These are phyloP conservation scores for Gossypium arboreum DNA, from an alignment of 345 rosid species.

Conservation along the genomic window DNA sequence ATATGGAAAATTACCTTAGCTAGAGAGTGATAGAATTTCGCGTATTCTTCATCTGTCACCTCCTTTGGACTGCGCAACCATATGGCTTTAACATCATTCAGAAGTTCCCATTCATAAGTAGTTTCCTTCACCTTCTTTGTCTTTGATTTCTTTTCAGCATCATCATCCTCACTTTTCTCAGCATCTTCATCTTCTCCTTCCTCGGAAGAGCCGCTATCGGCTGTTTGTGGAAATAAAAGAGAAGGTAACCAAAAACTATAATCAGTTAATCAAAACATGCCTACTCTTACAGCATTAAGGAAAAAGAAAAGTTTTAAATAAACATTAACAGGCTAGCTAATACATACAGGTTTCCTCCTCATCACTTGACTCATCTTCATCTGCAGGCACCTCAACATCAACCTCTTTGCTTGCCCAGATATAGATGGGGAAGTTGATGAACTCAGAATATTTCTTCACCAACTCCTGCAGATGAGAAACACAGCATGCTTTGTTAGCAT, in stretches of 20 bases:
- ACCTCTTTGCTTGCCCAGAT: constrained; percentile 94
- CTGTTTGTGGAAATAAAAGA: constrained; percentile 26
- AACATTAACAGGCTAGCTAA: not conserved
- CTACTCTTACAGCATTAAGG: not conserved
- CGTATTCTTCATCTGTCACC: constrained; percentile 89
- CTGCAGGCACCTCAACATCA: constrained; percentile 84
- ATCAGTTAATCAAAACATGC: not conserved
- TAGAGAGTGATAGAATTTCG: constrained; percentile 78
- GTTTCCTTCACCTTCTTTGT: constrained; percentile 83
- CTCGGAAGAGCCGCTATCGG: constrained; percentile 54
- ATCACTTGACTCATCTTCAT: constrained; percentile 79
- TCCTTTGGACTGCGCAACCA: constrained; percentile 96
- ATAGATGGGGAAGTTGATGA: constrained; percentile 87
- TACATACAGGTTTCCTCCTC: constrained; percentile 70
- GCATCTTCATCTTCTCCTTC: constrained; percentile 61
- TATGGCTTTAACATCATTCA: constrained; percentile 95
- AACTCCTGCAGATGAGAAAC: constrained; percentile 50
- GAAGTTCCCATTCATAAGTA: constrained; percentile 76
- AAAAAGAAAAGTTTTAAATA: not conserved
- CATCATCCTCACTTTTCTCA: constrained; percentile 67
- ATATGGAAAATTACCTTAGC: constrained; percentile 55
- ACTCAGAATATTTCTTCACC: constrained; percentile 95
- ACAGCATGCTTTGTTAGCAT: not conserved
- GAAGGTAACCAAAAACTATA: constrained; percentile 6
- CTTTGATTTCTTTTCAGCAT: constrained; percentile 64